These are phyloP conservation scores for Globisporangium emineosum DNA, from an alignment of 352 stramenopile species.

Conservation along the genomic window DNA sequence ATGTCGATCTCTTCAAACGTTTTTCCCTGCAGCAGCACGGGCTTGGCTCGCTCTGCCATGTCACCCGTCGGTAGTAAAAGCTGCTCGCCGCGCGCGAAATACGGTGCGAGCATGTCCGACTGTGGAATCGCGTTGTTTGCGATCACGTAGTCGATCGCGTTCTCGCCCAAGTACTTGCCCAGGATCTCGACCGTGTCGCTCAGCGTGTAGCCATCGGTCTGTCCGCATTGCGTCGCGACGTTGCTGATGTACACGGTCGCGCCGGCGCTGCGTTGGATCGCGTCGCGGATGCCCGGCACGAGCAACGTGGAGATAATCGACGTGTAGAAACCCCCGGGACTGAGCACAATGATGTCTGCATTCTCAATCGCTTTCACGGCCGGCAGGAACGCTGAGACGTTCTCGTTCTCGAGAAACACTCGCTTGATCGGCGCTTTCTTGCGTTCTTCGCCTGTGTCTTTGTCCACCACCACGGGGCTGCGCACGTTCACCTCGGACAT, in stretches of 20 bases:
- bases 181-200: constrained; percentile 64
- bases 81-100: constrained; percentile 70
- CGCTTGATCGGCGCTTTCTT: constrained; percentile 76
- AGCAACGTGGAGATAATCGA: constrained; percentile 82
- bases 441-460: constrained; percentile 27
- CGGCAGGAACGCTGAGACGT: constrained; percentile 67
- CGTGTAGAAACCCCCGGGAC: constrained; percentile 81
- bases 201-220: constrained; percentile 79
- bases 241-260: constrained; percentile 87
- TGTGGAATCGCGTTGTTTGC: constrained; percentile 72
- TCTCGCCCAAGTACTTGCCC: constrained; percentile 61
- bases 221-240: constrained; percentile 77
- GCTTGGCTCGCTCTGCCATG: constrained; percentile 50
- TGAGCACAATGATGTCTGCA: constrained; percentile 84
- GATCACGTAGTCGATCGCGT: constrained; percentile 84
- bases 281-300: constrained; percentile 78
- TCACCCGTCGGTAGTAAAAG: constrained; percentile 65
- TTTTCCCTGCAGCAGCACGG: constrained; percentile 71
- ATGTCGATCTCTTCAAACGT: constrained; percentile 67
- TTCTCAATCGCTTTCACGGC: constrained; percentile 81
- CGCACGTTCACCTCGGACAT: constrained; percentile 84
- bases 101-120: constrained; percentile 49
- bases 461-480: constrained; percentile 45
- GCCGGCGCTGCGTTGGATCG: constrained; percentile 59
- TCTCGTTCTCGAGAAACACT: constrained; percentile 73